A percentile compares a stretch with the other conserved stretches of the same genome.
Evolutionary conservation across 2,329 filamentous ascomycete genomes (phyloP).

Genomic region (Penicillium nordicum): DNA sequence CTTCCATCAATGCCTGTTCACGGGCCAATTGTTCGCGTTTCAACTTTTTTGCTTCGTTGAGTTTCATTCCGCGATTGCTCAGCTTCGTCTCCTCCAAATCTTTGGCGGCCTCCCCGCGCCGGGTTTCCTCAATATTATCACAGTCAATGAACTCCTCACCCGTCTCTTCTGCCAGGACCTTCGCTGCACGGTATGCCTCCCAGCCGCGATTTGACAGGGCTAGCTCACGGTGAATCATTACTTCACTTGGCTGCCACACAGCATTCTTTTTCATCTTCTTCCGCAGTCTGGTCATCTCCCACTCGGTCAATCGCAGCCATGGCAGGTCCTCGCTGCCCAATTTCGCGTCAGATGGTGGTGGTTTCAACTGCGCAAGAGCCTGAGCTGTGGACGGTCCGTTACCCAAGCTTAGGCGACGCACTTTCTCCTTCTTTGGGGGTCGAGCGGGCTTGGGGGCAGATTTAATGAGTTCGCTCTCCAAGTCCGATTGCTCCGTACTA

Average conservation of each 20-base stretch:
- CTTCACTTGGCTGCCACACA: slow-evolving; percentile 64
- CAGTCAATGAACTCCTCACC: slow-evolving; percentile 60
- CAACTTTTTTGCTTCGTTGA: slow-evolving; percentile 60
- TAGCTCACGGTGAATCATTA: slow-evolving; percentile 65
- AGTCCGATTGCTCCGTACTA: slow-evolving; percentile 47
- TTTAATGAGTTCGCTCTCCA: slow-evolving; percentile 29
- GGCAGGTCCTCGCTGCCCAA: slow-evolving; percentile 60
- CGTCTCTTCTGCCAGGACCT: slow-evolving; percentile 48
- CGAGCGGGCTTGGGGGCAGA: slow-evolving; percentile 13
- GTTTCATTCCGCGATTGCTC: slow-evolving; percentile 58
- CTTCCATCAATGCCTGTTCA: slow-evolving; percentile 23
- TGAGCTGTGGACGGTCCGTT: slow-evolving; percentile 55
- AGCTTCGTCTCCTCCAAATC: slow-evolving; percentile 49
- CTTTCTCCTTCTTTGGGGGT: slow-evolving; percentile 45
- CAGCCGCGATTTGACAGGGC: slow-evolving; percentile 55
- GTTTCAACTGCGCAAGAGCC: slow-evolving; percentile 56
- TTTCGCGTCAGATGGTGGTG: slow-evolving; percentile 58
- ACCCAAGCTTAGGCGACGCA: slow-evolving; percentile 24
- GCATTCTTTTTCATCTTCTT: slow-evolving; percentile 71
- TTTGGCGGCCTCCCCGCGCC: slow-evolving; percentile 41
- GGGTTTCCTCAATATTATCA: slow-evolving; percentile 42
- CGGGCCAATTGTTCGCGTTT: slow-evolving; percentile 54
- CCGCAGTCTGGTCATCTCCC: slow-evolving; percentile 63
- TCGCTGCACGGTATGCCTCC: slow-evolving; percentile 50
- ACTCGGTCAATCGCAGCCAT: slow-evolving; percentile 64